Conservation (phyloP, 768 basidiomycete genomes). For the Tulasnella sp. region DNA sequence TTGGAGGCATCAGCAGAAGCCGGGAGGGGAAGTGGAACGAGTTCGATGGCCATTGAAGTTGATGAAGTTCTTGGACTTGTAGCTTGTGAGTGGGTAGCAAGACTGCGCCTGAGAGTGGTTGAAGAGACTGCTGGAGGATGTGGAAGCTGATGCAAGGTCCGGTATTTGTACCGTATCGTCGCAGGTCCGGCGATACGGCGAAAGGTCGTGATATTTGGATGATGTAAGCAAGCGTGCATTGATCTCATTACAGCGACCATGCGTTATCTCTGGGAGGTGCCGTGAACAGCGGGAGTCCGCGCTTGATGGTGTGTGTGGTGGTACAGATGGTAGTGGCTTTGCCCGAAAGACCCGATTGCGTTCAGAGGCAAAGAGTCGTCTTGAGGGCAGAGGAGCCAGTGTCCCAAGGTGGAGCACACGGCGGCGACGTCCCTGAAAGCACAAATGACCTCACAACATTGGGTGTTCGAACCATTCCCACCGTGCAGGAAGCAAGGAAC, state of each 20-base stretch:
- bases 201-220: background rate
- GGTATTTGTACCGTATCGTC: background rate
- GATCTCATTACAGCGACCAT: background rate
- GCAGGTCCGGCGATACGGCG: background rate
- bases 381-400: background rate
- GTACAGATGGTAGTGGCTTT: background rate
- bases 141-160: background rate
- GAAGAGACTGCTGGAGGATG: background rate
- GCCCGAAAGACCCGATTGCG: background rate
- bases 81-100: background rate
- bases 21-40: slow-evolving; percentile 60
- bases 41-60: slow-evolving; percentile 38
- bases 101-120: background rate
- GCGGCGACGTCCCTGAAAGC: background rate
- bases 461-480: background rate
- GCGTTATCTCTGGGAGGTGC: background rate
- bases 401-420: background rate
- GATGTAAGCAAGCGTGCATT: background rate
- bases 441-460: background rate
- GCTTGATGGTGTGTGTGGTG: background rate
- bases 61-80: background rate
- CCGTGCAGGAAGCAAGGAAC: background rate
- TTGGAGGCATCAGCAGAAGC: slow-evolving; percentile 58
- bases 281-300: background rate
- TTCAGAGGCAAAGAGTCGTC: background rate